A percentile compares a stretch with the other conserved stretches of the same genome.
phyloP scores from a whole-genome alignment of 352 stramenopile genomes.

The Thalassiosira allenii region DNA sequence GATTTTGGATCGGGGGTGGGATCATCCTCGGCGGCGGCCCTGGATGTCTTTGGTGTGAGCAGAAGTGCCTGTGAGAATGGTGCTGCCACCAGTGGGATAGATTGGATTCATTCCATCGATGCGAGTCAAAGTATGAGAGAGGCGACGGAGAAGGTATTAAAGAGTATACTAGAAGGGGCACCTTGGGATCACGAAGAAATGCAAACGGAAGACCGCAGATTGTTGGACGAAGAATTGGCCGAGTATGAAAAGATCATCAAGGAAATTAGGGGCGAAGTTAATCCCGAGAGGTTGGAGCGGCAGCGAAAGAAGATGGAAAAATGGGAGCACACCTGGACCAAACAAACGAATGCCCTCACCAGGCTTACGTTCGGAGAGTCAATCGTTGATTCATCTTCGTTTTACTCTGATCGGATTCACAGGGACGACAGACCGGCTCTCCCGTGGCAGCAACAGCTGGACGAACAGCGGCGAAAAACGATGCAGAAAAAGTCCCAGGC shows the following conservation, averaged over 20 bases:
- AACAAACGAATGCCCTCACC: slow-evolving; percentile 35
- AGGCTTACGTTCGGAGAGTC: slow-evolving; percentile 49
- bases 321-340: slow-evolving; percentile 48
- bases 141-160: slow-evolving; percentile 61
- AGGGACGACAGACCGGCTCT: slow-evolving; percentile 14
- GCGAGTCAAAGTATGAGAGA: slow-evolving; percentile 75
- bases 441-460: slow-evolving; percentile 36
- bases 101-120: slow-evolving; percentile 85
- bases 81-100: slow-evolving; percentile 43
- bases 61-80: slow-evolving; percentile 1
- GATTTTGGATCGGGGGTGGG: slow-evolving; percentile 80
- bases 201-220: background rate
- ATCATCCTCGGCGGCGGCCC: slow-evolving; percentile 59
- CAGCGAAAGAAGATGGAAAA: slow-evolving; percentile 30
- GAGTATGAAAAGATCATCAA: slow-evolving; percentile 24
- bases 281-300: slow-evolving; percentile 20
- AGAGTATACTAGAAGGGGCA: slow-evolving; percentile 52
- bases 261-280: slow-evolving; percentile 18
- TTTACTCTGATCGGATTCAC: slow-evolving; percentile 38
- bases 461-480: slow-evolving; percentile 32
- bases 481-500: slow-evolving; percentile 19
- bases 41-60: slow-evolving; percentile 54
- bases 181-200: slow-evolving; percentile 30
- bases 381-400: slow-evolving; percentile 30
- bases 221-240: slow-evolving; percentile 13